Percentiles rank a stretch among this genome's conserved stretches.
Evolutionary conservation across 2,329 filamentous ascomycete species (phyloP).

Genomic region (Diaporthe caulivora): DNA sequence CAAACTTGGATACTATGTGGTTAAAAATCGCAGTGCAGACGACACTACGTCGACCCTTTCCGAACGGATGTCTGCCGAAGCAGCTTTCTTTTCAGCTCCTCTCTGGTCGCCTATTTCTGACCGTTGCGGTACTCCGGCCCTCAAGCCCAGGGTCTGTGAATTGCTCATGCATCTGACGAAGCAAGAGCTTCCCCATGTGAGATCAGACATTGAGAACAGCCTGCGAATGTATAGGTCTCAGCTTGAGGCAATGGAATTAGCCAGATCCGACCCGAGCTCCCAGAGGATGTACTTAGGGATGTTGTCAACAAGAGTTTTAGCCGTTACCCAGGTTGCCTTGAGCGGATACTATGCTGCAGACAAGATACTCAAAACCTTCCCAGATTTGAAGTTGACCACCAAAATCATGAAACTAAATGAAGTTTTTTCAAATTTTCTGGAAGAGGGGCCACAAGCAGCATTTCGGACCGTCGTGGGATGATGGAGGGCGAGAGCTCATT

Average conservation of each 20-base stretch:
- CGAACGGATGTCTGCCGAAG: constrained; percentile 50
- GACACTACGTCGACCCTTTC: constrained; percentile 49
- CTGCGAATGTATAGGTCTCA: no score
- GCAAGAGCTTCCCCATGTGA: constrained; percentile 52
- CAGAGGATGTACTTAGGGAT: constrained; percentile 53
- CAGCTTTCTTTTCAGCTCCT: constrained; percentile 42
- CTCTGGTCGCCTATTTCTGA: no score
- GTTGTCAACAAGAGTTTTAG: constrained; percentile 50
- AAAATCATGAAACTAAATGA: constrained; percentile 53
- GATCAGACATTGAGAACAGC: constrained; percentile 41
- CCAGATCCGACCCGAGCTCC: constrained; percentile 44
- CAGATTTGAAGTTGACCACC: constrained; percentile 53
- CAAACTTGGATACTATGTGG: constrained; percentile 61
- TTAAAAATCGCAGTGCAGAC: constrained; percentile 61
- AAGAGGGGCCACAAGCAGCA: constrained; percentile 46
- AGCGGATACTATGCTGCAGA: constrained; percentile 52
- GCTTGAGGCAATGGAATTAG: constrained; percentile 49
- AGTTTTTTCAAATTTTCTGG: constrained; percentile 48
- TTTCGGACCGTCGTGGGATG: constrained; percentile 43
- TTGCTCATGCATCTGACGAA: constrained; percentile 57
- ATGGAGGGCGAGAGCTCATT: no score
- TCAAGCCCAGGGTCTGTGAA: constrained; percentile 51
- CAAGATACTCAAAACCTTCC: constrained; percentile 46
- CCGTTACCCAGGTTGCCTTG: constrained; percentile 47
- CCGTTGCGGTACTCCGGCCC: constrained; percentile 52